Conservation (phyloP, 148 eudicot genomes). For the Spergularia marina region DNA sequence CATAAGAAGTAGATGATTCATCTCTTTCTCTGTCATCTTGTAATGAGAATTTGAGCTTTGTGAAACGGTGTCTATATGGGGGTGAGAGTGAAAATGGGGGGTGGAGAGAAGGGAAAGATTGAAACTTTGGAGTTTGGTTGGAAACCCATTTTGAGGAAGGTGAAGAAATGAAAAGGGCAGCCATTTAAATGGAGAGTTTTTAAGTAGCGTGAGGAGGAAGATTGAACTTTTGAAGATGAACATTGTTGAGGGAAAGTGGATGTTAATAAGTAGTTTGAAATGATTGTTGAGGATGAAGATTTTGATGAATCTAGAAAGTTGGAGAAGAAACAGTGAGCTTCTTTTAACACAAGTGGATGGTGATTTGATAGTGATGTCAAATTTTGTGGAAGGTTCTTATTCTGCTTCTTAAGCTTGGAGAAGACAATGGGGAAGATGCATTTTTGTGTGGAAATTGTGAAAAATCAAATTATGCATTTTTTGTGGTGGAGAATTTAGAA, state of each 20-base stretch:
- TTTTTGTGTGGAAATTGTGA: not conserved
- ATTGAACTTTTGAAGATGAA: not conserved
- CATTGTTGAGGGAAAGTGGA: not conserved
- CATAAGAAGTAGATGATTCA: conserved; percentile 24
- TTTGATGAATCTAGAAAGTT: conserved; percentile 31
- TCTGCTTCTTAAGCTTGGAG: no score
- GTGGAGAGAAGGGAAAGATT: conserved; percentile 22
- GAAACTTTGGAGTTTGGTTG: conserved; percentile 17
- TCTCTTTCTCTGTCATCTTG: conserved; percentile 45
- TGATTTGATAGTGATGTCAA: conserved; percentile 1
- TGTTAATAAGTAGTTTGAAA: conserved; percentile 13
- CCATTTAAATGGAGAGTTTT: conserved; percentile 35
- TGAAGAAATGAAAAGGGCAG: conserved; percentile 33
- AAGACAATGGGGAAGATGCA: no score
- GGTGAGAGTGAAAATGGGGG: conserved; percentile 22
- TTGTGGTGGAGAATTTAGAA: not conserved
- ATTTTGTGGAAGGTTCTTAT: no score
- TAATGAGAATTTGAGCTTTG: conserved; percentile 34
- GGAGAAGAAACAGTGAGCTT: conserved; percentile 27
- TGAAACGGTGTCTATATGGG: conserved; percentile 18
- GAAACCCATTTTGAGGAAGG: conserved; percentile 33
- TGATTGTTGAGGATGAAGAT: not conserved
- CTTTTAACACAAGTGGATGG: conserved; percentile 14
- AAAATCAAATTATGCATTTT: not conserved
- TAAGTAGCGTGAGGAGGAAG: not conserved